phyloP scores from a whole-genome alignment of 176 grass and related monocot species.

The Aegilops tauschii region DNA sequence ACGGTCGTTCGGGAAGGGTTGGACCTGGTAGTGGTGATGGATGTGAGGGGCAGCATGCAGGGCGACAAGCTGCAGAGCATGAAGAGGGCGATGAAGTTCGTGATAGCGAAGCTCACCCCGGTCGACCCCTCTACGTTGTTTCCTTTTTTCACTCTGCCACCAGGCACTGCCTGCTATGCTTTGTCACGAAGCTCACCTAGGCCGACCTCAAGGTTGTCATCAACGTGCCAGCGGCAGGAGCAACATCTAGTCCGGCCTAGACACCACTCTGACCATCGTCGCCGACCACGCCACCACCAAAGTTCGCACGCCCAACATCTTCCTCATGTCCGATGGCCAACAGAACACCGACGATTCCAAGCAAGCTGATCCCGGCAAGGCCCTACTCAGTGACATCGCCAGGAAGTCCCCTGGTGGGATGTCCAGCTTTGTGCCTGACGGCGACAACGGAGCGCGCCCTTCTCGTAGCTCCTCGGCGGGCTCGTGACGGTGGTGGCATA shows the following conservation, averaged over 20 bases:
- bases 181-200: neutral
- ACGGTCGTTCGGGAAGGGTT: neutral
- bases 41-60: neutral
- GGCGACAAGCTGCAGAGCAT: neutral
- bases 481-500: slow-evolving; percentile 21
- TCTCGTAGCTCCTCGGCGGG: slow-evolving; percentile 2
- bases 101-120: slow-evolving; percentile 13
- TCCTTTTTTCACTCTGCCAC: neutral
- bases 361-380: neutral
- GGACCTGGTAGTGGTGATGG: neutral
- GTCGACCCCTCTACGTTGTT: slow-evolving; percentile 29
- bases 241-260: slow-evolving; percentile 9
- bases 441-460: neutral
- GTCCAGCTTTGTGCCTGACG: neutral
- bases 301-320: neutral
- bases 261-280: neutral
- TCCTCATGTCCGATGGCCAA: slow-evolving; percentile 10
- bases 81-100: slow-evolving; percentile 12
- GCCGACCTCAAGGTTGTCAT: neutral
- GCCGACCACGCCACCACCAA: neutral
- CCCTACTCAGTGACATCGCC: neutral
- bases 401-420: neutral
- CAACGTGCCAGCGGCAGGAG: neutral
- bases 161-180: slow-evolving; percentile 12
- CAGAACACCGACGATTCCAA: neutral